Evolutionary conservation across 495 filamentous ascomycete genomes (phyloP).

Genomic region (Aspergillus bertholletiae): DNA sequence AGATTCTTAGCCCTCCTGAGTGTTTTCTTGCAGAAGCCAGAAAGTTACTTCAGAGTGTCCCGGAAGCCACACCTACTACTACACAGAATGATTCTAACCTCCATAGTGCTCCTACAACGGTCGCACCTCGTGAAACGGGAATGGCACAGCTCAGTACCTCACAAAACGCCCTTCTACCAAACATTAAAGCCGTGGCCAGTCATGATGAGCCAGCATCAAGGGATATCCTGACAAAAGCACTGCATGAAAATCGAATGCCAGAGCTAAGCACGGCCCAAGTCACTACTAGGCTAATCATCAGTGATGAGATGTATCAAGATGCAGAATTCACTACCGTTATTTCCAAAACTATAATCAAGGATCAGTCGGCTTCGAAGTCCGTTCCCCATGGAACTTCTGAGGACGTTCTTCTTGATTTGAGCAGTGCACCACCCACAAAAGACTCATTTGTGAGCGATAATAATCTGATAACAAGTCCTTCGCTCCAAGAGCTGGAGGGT

Average conservation of each 20-base stretch:
- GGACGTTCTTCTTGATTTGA: constrained; percentile 15
- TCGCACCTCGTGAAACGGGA: no score
- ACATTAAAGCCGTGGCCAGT: no score
- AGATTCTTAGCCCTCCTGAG: constrained; percentile 14
- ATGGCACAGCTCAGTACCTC: no score
- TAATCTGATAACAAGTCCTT: constrained; percentile 10
- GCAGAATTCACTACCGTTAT: neutral
- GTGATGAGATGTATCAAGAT: neutral
- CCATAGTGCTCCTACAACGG: constrained; percentile 3
- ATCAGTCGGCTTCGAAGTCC: neutral
- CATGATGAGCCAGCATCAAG: neutral
- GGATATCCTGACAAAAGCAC: neutral
- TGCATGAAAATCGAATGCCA: neutral
- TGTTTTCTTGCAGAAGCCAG: constrained; percentile 18
- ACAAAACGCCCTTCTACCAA: no score
- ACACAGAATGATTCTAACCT: neutral
- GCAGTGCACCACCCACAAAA: constrained; percentile 5
- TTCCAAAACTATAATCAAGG: neutral
- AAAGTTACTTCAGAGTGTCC: neutral
- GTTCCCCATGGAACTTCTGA: neutral
- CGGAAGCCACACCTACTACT: neutral
- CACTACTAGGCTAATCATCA: neutral
- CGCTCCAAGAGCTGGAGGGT: constrained; percentile 16
- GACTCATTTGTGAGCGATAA: neutral
- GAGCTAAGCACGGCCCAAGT: neutral